Conservation (phyloP, 2,329 filamentous ascomycete species). For the Talaromyces sp. region DNA sequence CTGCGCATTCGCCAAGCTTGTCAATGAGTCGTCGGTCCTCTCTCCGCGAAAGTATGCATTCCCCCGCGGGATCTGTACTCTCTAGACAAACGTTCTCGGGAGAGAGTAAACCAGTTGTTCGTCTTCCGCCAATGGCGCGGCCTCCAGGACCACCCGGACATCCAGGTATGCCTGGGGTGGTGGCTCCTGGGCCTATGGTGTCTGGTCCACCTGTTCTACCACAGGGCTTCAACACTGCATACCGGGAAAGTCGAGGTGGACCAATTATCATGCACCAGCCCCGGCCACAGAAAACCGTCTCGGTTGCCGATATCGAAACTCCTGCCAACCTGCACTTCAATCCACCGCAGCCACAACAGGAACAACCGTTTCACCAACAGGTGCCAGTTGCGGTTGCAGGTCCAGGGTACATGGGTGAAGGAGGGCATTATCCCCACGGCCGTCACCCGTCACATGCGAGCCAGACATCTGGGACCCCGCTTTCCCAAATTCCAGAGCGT, state of each 20-base stretch:
- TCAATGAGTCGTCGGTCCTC: slow-evolving; percentile 88
- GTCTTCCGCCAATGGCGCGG: slow-evolving; percentile 63
- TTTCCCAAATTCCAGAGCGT: slow-evolving; percentile 88
- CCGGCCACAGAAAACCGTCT: slow-evolving; percentile 88
- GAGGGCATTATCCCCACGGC: slow-evolving; percentile 53
- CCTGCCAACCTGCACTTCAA: slow-evolving; percentile 60
- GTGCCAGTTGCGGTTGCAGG: slow-evolving; percentile 70
- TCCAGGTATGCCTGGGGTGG: slow-evolving; percentile 14
- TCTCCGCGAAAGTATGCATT: slow-evolving; percentile 68
- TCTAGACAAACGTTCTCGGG: slow-evolving; percentile 62
- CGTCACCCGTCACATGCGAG: slow-evolving; percentile 66
- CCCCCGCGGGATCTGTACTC: slow-evolving; percentile 73
- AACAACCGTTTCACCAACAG: slow-evolving; percentile 91
- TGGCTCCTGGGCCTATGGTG: slow-evolving; percentile 13
- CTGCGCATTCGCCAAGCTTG: slow-evolving; percentile 78
- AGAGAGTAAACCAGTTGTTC: slow-evolving; percentile 66
- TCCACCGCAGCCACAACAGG: slow-evolving; percentile 60
- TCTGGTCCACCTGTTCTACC: slow-evolving; percentile 37
- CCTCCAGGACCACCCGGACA: slow-evolving; percentile 20
- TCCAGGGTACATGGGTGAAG: slow-evolving; percentile 49
- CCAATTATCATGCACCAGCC: slow-evolving; percentile 84
- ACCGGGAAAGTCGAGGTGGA: slow-evolving; percentile 56
- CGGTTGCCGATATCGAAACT: slow-evolving; percentile 86
- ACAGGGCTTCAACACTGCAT: slow-evolving; percentile 49
- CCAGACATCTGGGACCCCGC: slow-evolving; percentile 70